phyloP scores from a whole-genome alignment of 352 stramenopile species.

The Pythium guiyangense region DNA sequence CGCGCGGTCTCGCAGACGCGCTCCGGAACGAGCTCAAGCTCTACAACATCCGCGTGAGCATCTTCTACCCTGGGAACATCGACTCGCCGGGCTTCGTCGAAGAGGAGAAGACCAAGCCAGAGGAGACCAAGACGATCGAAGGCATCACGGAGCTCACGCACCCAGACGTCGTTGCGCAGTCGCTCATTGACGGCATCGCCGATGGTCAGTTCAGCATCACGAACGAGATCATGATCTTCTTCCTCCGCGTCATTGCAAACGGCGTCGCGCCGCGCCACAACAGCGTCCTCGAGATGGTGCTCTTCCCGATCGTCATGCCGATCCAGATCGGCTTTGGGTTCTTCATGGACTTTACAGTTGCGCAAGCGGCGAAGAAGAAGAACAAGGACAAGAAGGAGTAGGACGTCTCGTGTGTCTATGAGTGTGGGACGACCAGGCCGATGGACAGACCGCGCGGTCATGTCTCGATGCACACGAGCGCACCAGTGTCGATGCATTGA shows the following conservation, averaged over 20 bases:
- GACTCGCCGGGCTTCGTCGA: constrained; percentile 71
- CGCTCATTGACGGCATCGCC: constrained; percentile 55
- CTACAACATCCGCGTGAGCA: constrained; percentile 63
- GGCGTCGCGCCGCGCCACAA: constrained; percentile 70
- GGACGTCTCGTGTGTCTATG: too few species aligned
- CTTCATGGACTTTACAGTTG: constrained; percentile 81
- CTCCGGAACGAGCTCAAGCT: constrained; percentile 74
- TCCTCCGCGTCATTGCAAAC: constrained; percentile 69
- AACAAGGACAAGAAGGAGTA: constrained; percentile 62
- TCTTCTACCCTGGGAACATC: constrained; percentile 84
- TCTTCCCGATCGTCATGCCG: constrained; percentile 53
- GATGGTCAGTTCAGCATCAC: constrained; percentile 77
- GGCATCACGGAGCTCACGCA: constrained; percentile 39
- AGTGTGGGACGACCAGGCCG: too few species aligned
- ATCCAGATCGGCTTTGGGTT: constrained; percentile 73
- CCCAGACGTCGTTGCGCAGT: constrained; percentile 61
- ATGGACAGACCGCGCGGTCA: too few species aligned
- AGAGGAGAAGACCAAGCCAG: constrained; percentile 73
- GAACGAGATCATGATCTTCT: constrained; percentile 73
- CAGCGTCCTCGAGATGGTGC: constrained; percentile 60
- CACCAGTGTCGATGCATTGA: too few species aligned
- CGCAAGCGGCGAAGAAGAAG: constrained; percentile 39
- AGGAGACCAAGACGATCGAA: constrained; percentile 74
- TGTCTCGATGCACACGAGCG: too few species aligned
- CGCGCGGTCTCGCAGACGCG: constrained; percentile 73